Base-by-base conservation (phyloP, 179 eudicot species). In the Vitellaria paradoxa region DNA sequence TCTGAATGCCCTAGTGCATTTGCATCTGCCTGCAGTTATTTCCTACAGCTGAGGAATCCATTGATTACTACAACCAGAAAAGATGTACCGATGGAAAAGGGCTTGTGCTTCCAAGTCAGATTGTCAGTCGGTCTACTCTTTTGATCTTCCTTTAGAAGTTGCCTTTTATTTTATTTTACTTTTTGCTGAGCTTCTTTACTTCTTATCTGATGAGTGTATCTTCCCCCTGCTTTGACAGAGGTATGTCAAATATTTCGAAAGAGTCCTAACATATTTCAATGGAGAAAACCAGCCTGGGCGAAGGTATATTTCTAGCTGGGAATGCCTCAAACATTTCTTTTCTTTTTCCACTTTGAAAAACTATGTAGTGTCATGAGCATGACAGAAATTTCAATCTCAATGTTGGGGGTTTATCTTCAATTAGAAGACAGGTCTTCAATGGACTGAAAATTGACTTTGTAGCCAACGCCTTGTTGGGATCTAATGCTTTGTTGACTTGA, bases 61-160 rank as follows among this genome's bases (percentile, higher is more conserved):
- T 95, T 76, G 97, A 89, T 78, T 95, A 88, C 84, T 95, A 91
- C 81, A 95, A 95, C 85, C 97, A 93, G 82, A 95, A 95, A 84
- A 86, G 98, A 87, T 95, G 99, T 82, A 57, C 88, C 70, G 99
- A 95, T 80, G 97, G 91, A 50, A 93, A 95, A 85, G 99, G 95
- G 63, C 97, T 95, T 86, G 99, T 95, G 74, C 91, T 95, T 76
- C 99, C 99, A 11, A 95, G 99, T 85, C 99, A 95, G 87, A 95
- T 95, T 87, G 99, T 95, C 57, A 84, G 98, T 89, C 73, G 72
- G 65, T 70, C 13, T 73, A 70, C 18, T 40, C 46, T 56, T 64
- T 57, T 72, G 73, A 72, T 72, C 65, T 14, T n/a, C 61, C 61
- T 61, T 42, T 42, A 45, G 9, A 72, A 67, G 21, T 65, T 11